Percentiles rank a stretch among this genome's conserved stretches.
Evolutionary conservation across 2,329 filamentous ascomycete species (phyloP).

Genomic region (Pseudogymnoascus sp.): DNA sequence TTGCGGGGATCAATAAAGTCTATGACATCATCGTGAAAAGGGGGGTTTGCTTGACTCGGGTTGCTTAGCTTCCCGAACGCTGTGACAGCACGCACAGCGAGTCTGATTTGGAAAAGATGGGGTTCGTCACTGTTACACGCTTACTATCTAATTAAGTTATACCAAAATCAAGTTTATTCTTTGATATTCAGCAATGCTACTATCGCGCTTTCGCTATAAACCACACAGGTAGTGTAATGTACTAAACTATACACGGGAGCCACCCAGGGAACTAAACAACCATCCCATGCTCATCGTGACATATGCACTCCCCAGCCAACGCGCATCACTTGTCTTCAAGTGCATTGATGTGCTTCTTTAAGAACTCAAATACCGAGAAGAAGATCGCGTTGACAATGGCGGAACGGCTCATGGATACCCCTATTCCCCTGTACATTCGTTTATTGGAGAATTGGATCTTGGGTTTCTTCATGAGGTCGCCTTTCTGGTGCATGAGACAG

Average conservation of each 20-base stretch:
- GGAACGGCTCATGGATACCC: constrained; percentile 75
- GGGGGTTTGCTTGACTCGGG: background rate
- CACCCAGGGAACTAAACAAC: background rate
- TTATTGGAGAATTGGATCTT: constrained; percentile 72
- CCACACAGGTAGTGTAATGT: background rate
- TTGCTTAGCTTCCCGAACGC: background rate
- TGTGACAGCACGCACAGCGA: background rate
- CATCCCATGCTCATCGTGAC: background rate
- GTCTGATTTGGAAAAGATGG: background rate
- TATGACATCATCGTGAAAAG: constrained; percentile 1
- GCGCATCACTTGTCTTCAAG: constrained; percentile 22
- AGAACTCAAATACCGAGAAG: constrained; percentile 80
- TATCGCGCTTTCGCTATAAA: constrained; percentile 1
- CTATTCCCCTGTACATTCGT: constrained; percentile 75
- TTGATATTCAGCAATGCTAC: background rate
- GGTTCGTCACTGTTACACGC: background rate
- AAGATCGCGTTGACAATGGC: constrained; percentile 83
- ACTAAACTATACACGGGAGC: constrained; percentile 4
- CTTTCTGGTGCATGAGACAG: constrained; percentile 61
- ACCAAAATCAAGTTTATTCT: background rate
- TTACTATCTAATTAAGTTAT: background rate
- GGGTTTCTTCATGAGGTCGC: constrained; percentile 58
- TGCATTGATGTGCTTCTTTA: constrained; percentile 54
- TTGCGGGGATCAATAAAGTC: constrained; percentile 1
- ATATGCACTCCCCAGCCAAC: background rate